Evolutionary conservation across 768 basidiomycete genomes (phyloP), one percentile per base, ranked within the genome.

Genomic region (Albatrellus ellisii): DNA sequence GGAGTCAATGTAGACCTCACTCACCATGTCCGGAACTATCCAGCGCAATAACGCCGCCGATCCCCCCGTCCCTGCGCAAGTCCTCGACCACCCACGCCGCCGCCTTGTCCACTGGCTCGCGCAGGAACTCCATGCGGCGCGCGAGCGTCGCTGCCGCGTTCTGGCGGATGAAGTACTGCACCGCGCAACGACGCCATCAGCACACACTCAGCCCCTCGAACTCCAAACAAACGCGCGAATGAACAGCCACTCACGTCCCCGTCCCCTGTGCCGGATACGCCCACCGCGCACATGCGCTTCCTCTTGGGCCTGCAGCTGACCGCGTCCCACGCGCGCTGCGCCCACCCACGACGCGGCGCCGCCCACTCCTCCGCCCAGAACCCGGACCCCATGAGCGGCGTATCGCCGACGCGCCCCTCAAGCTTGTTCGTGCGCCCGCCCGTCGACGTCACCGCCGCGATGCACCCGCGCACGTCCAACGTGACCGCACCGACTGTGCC

Each of bases 401-500:
- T 89, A 52, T 88, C 87, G 3, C 86, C 85, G n/a, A 89, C 64
- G 4, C 86, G 69, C 6, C 86, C 86, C 14, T 77, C 79, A 7
- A 86, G 67, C 57, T 90, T 90, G 59, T 90, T 90, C 27, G 84
- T 89, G 36, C 63, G 65, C 1, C 87, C 86, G 26, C 87, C 87
- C 0, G 86, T 90, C 1, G 85, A 87, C 1, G 87, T 89, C 14
- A 78, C 62, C 2, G 67, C 61, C 1, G 77, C 73, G 44, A 89
- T 76, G 52, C 84, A 86, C 0, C 86, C 86, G 18, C 74, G 63
- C 5, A 67, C 50, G 54, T 89, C 87, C 25, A 89, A 62, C 4
- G 82, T 85, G 6, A 90, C 84, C 1, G 87, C 87, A 15, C 87
- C 87, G 8, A 90, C 85, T 0, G 86, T 90, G 9, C 86, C 87